Evolutionary conservation across 129 eudicot species (phyloP), one percentile per base, ranked within the genome.

Genomic region (Erigeron canadensis): DNA sequence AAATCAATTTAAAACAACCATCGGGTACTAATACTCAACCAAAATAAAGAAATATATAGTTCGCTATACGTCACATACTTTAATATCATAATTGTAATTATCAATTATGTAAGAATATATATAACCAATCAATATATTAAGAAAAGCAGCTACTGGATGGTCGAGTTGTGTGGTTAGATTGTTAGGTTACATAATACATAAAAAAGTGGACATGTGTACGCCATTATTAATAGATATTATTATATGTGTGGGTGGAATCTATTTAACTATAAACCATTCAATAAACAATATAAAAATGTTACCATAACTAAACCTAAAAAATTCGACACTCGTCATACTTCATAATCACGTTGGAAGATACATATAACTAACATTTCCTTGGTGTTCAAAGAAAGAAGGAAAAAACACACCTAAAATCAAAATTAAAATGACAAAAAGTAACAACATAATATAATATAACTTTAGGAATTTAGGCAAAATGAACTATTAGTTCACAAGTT

Each of bases 231-330:
- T 28, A 28, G 34, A 28, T 28, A 28, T 28, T 48, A 68, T 68
- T 68, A 50, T 68, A 50, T 34, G n/a, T 50, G 17, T 50, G 62
- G 62, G 17, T 68, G 47, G 62, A 68, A 50, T 6, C 6, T 68
- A 34, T 48, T 34, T 48, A 68, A 47, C 47, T 18, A 4, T n/a
- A 18, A 17, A 40, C 41, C 65, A 12, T 11, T 21, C 3, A 70
- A 55, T 54, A 11, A 48, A 15, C 7, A 4, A 48, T 28, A 48
- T 16, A 46, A 46, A 22, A 66, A 23, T 46, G 15, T 6, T 54
- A n/a, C n/a, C 23, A 21, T 13, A 57, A 3, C 47, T n/a, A 63
- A 41, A n/a, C n/a, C n/a, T 7, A 19, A 18, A 0, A 65, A 10
- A 12, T 11, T 46, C 22, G 44, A 21, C 10, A 66, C 4, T 45